Conservation (phyloP, 345 rosid species). For the Ceriops tagal region DNA sequence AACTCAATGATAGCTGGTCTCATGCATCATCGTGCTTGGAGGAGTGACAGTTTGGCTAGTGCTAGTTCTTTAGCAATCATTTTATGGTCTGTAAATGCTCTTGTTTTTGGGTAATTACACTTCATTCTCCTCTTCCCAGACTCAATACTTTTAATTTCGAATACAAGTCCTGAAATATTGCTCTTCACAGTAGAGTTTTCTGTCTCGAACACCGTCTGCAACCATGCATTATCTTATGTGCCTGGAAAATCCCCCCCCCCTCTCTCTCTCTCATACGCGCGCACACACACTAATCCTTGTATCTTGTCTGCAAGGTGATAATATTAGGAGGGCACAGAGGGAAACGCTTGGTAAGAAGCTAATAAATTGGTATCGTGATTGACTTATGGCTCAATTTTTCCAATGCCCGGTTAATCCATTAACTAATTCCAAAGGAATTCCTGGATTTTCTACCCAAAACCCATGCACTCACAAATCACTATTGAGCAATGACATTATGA, state of each 20-base stretch:
- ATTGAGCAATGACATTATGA: neutral
- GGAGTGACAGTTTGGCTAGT: slow-evolving; percentile 20
- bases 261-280: neutral
- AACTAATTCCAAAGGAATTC: neutral
- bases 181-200: neutral
- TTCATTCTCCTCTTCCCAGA: neutral
- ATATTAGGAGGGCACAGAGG: slow-evolving; percentile 38
- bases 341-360: slow-evolving; percentile 34
- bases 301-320: slow-evolving; percentile 31
- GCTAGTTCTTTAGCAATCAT: slow-evolving; percentile 27
- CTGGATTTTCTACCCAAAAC: neutral
- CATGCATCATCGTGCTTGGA: slow-evolving; percentile 28
- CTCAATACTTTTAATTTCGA: neutral
- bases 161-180: neutral
- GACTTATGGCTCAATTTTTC: neutral
- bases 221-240: too few relatives aligned
- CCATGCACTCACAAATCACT: neutral
- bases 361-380: neutral
- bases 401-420: neutral
- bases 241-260: neutral
- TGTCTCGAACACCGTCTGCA: too few relatives aligned
- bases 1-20: slow-evolving; percentile 24
- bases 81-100: slow-evolving; percentile 24
- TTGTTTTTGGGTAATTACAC: slow-evolving; percentile 35
- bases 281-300: neutral